Evolutionary conservation across 1,284 basidiomycete species (phyloP).

Genomic region (Malassezia sympodialis): DNA sequence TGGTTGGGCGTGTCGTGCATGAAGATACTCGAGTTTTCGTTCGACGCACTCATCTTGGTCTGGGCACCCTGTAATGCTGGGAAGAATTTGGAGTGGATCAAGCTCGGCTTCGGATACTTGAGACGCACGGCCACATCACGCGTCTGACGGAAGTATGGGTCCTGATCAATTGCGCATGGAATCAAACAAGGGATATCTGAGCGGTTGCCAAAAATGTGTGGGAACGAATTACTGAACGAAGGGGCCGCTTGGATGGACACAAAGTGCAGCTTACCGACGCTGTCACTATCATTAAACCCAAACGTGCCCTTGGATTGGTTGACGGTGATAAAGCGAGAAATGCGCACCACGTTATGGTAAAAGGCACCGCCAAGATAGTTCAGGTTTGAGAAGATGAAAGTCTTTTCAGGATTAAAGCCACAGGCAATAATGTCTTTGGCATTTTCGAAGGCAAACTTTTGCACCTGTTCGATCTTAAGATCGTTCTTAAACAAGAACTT

Average conservation of each 20-base stretch:
- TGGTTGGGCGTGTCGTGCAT: constrained; percentile 87
- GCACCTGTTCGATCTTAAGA: constrained; percentile 78
- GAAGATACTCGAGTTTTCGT: constrained; percentile 79
- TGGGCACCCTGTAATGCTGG: constrained; percentile 93
- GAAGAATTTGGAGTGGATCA: constrained; percentile 94
- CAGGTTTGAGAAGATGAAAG: constrained; percentile 92
- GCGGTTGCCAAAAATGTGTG: constrained; percentile 82
- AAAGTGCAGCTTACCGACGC: constrained; percentile 96
- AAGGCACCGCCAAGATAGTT: constrained; percentile 79
- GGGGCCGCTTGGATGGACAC: constrained; percentile 93
- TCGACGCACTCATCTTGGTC: constrained; percentile 96
- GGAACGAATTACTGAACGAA: constrained; percentile 96
- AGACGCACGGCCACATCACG: constrained; percentile 86
- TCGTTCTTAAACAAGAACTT: constrained; percentile 97
- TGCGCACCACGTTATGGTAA: constrained; percentile 86
- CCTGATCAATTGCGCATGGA: constrained; percentile 95
- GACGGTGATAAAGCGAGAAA: constrained; percentile 83
- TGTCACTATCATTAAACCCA: constrained; percentile 82
- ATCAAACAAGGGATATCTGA: constrained; percentile 85
- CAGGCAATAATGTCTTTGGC: constrained; percentile 92
- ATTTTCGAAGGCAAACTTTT: constrained; percentile 73
- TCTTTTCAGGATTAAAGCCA: constrained; percentile 82
- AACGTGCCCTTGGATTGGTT: constrained; percentile 91
- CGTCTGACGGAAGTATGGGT: constrained; percentile 85
- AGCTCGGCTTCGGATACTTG: constrained; percentile 86